A percentile compares a stretch with the other conserved stretches of the same genome.
Conservation (phyloP, 192 early-diverging fungal species). For the Rhizophagus sp. region DNA sequence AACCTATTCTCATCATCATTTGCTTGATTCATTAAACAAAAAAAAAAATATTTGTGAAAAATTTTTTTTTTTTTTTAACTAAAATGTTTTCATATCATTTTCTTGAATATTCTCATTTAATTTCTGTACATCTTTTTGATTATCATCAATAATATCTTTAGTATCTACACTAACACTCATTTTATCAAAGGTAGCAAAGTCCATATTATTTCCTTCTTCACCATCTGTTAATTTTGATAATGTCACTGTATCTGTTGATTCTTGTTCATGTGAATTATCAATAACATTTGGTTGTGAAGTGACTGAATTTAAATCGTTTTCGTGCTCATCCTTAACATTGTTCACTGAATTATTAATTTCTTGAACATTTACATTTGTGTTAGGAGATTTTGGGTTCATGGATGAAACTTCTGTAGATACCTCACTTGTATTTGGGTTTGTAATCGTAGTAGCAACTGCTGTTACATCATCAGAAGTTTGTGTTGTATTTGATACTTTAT, state of each 20-base stretch:
- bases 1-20: not conserved
- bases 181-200: conserved; percentile 27
- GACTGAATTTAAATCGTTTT: conserved; percentile 17
- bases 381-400: not conserved
- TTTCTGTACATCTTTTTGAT: conserved; percentile 2
- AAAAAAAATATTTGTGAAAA: not conserved
- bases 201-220: not conserved
- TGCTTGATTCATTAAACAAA: not conserved
- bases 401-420: not conserved
- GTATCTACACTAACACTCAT: conserved; percentile 27
- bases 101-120: not conserved
- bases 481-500: not conserved
- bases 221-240: not conserved
- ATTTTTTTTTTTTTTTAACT: not conserved
- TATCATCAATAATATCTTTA: conserved; percentile 16
- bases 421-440: not conserved
- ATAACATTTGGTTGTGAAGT: not conserved
- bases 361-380: not conserved
- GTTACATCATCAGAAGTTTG: not conserved
- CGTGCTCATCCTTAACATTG: conserved; percentile 23
- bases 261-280: not conserved
- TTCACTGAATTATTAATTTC: not conserved
- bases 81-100: not conserved
- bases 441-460: not conserved
- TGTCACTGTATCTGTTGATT: not conserved